phyloP scores from a whole-genome alignment of 2,329 filamentous ascomycete species.

The Monosporascus sp. region DNA sequence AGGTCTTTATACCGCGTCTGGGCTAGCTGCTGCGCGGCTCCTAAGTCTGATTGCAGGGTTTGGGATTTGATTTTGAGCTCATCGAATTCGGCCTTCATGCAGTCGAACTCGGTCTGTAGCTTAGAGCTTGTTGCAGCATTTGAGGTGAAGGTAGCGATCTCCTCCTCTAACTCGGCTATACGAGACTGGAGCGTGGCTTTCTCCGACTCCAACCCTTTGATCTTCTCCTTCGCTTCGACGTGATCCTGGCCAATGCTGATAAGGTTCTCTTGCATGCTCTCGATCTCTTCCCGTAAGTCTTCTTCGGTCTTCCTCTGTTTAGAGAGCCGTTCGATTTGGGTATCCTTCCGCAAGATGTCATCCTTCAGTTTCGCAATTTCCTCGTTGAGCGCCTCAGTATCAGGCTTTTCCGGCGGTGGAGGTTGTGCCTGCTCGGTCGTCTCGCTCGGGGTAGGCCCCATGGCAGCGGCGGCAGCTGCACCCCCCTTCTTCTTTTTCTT shows the following conservation, averaged over 20 bases:
- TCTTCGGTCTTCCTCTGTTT: conserved; percentile 71
- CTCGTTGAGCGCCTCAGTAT: conserved; percentile 36
- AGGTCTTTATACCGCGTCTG: conserved; percentile 85
- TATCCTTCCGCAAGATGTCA: conserved; percentile 60
- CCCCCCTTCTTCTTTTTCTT: conserved; percentile 80
- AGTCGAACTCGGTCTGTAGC: conserved; percentile 56
- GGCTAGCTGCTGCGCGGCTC: conserved; percentile 79
- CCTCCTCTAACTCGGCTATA: conserved; percentile 65
- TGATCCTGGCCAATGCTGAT: conserved; percentile 76
- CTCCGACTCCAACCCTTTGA: conserved; percentile 65
- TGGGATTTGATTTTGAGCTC: conserved; percentile 65
- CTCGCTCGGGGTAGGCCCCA: conserved; percentile 33
- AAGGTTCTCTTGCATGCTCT: conserved; percentile 74
- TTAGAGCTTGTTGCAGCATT: conserved; percentile 43
- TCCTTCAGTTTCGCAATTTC: conserved; percentile 47
- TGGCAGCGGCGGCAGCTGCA: conserved; percentile 31
- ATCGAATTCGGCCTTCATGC: conserved; percentile 51
- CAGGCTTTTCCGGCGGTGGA: conserved; percentile 22
- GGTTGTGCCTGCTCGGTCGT: conserved; percentile 30
- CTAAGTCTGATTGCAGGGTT: conserved; percentile 74
- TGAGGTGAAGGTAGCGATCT: conserved; percentile 45
- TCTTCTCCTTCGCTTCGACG: conserved; percentile 74
- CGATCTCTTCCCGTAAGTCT: conserved; percentile 77
- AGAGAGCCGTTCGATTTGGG: conserved; percentile 65
- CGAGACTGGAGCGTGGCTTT: conserved; percentile 60